phyloP scores from a whole-genome alignment of 1,284 basidiomycete genomes.

The Fomes fomentarius region DNA sequence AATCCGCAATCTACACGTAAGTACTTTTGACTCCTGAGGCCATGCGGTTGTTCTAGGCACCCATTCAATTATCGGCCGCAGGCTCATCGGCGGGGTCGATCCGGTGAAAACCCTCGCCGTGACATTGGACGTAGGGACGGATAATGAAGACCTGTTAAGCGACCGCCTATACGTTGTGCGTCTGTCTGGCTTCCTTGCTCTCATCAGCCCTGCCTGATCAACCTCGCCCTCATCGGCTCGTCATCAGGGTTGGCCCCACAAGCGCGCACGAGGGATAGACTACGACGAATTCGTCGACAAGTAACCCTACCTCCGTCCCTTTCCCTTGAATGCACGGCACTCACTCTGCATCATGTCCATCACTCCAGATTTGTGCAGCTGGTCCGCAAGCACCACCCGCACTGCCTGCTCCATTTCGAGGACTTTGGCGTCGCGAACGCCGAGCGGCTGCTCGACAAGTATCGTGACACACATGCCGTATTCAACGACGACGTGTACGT shows the following conservation, averaged over 20 bases:
- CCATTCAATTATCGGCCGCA: constrained; percentile 28
- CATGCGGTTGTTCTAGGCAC: neutral
- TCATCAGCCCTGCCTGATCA: constrained; percentile 1
- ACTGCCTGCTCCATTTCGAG: constrained; percentile 72
- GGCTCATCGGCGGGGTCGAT: constrained; percentile 81
- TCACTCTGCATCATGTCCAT: too few relatives aligned
- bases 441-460: constrained; percentile 69
- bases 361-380: constrained; percentile 48
- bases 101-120: constrained; percentile 69
- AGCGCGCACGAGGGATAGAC: constrained; percentile 63
- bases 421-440: constrained; percentile 82
- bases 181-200: constrained; percentile 27
- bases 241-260: constrained; percentile 69
- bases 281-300: constrained; percentile 75
- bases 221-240: too few relatives aligned
- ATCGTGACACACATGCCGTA: constrained; percentile 65
- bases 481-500: constrained; percentile 85
- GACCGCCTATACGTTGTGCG: constrained; percentile 66
- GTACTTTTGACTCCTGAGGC: constrained; percentile 24
- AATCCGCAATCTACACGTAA: constrained; percentile 82
- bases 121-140: constrained; percentile 78
- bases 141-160: constrained; percentile 66
- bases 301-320: constrained; percentile 37
- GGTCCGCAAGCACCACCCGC: constrained; percentile 46
- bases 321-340: too few relatives aligned